Percentiles rank a stretch among this genome's conserved stretches.
Conservation (phyloP, 2,329 filamentous ascomycete genomes). For the Cladorrhinum sp. region DNA sequence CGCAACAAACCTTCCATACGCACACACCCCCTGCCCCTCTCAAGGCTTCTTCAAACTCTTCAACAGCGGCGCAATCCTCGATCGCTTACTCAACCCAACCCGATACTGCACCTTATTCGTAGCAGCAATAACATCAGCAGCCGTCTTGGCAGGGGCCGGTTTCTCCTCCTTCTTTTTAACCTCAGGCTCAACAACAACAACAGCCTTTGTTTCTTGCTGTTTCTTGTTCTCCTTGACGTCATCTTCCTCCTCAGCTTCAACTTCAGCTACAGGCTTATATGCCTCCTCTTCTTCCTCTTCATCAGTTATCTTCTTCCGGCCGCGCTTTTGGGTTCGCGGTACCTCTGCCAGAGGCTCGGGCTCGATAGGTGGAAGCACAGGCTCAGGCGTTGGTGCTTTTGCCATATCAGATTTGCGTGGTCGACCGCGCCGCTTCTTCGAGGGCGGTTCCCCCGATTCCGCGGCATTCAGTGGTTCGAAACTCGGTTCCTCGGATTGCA, state of each 20-base stretch:
- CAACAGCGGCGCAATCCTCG: conserved; percentile 49
- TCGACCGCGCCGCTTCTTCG: conserved; percentile 40
- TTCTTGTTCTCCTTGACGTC: conserved; percentile 8
- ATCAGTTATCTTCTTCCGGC: conserved; percentile 2
- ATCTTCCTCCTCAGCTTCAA: conserved; percentile 6
- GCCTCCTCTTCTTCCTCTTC: conserved; percentile 14
- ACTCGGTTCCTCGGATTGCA: background rate
- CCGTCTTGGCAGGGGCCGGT: conserved; percentile 2
- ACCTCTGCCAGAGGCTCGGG: conserved; percentile 5
- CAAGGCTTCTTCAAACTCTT: conserved; percentile 45
- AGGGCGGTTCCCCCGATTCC: conserved; percentile 10
- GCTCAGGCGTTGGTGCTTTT: conserved; percentile 11
- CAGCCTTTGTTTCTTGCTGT: conserved; percentile 2
- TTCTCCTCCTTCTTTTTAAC: conserved; percentile 6
- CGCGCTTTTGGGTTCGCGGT: background rate
- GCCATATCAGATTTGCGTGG: conserved; percentile 37
- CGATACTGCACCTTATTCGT: conserved; percentile 43
- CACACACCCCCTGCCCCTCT: background rate
- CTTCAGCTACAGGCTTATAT: background rate
- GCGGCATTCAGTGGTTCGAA: background rate
- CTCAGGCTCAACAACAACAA: background rate
- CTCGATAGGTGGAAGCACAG: conserved; percentile 2
- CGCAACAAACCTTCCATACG: conserved; percentile 20
- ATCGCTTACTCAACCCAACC: conserved; percentile 50
- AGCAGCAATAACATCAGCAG: conserved; percentile 7